Evolutionary conservation across 176 grass and related monocot genomes (phyloP).

Genomic region (Phragmites australis): DNA sequence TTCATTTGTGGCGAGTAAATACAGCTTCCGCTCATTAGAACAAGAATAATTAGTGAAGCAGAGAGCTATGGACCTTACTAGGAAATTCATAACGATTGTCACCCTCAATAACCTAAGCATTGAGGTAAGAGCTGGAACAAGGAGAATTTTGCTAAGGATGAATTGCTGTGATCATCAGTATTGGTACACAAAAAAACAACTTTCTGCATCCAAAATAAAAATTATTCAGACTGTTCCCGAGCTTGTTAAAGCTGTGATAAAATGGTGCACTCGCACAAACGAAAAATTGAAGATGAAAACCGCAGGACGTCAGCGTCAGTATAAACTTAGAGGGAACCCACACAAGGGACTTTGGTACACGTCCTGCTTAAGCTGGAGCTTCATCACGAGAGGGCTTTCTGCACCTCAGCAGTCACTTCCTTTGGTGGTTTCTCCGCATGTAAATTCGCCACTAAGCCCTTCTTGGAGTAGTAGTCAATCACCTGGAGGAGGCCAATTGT

Average conservation of each 20-base stretch:
- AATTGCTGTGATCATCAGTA: conserved; percentile 27
- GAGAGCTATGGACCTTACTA: neutral
- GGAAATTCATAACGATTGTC: neutral
- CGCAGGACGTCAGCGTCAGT: conserved; percentile 29
- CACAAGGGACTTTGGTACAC: conserved; percentile 34
- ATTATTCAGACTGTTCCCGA: conserved; percentile 52
- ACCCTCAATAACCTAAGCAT: neutral
- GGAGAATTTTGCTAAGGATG: neutral
- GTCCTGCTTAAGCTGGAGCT: conserved; percentile 27
- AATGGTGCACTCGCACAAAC: neutral
- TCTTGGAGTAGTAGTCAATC: conserved; percentile 87
- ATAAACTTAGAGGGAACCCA: conserved; percentile 41
- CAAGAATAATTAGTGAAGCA: too few relatives aligned
- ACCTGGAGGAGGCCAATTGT: conserved; percentile 53
- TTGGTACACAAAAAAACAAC: conserved; percentile 30
- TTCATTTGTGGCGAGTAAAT: neutral
- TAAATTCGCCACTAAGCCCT: conserved; percentile 70
- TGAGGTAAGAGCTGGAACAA: neutral
- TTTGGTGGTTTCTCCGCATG: conserved; percentile 78
- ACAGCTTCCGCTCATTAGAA: too few relatives aligned
- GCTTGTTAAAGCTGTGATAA: conserved; percentile 38
- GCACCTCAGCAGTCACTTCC: conserved; percentile 70
- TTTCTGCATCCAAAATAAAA: conserved; percentile 30
- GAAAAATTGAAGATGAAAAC: conserved; percentile 36
- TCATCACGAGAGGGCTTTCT: conserved; percentile 80